Base-by-base conservation (phyloP, 1,284 basidiomycete species). In the Cutaneotrichosporon cutaneum region DNA sequence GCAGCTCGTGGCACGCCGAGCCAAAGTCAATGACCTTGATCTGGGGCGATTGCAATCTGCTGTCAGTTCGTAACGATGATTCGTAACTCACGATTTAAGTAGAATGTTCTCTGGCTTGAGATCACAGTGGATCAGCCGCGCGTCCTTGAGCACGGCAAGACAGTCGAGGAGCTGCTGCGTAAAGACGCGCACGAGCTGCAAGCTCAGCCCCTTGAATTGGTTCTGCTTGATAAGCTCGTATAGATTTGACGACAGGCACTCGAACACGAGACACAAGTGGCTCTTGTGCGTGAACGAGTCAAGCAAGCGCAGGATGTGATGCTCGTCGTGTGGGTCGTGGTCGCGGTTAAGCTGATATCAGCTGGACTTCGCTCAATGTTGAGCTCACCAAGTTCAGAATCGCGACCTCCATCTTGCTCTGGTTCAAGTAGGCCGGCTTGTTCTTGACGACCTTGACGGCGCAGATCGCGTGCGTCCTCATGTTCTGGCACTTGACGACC, bases 211-310 rank as follows among this genome's bases (percentile, higher is more conserved):
- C 79, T 96, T 91, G 85, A 99, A 99, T 76, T 95, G 93, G 80
- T 99, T 99, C 82, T 99, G 96, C 83, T 99, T 99, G 87, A 99
- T 99, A 71, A 99, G 86, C 81, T 99, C 95, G 83, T 99, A 99
- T 63, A 99, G 84, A 77, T 99, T 99, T 45, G 93, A 96, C 21
- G 93, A 96, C 9, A 99, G 85, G 60, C 98, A 85, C 81, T 99
- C 95, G 76, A 99, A 97, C 53, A 99, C 95, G 66, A 99, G 88
- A 79, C 95, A 99, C 51, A 99, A 84, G 79, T 99, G 96, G 72
- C 87, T 93, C 71, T 90, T 88, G 81, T 98, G 95, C 66, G 96
- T 98, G 81, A 99, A 99, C 0, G 92, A 93, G 78, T 98, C 95
- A 26, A 88, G 88, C 72, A 99, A 84, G 27, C 96, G 90, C 56